These are phyloP conservation scores for Cordyceps cicadae DNA, from an alignment of 2,329 filamentous ascomycete genomes.

Conservation along the genomic window DNA sequence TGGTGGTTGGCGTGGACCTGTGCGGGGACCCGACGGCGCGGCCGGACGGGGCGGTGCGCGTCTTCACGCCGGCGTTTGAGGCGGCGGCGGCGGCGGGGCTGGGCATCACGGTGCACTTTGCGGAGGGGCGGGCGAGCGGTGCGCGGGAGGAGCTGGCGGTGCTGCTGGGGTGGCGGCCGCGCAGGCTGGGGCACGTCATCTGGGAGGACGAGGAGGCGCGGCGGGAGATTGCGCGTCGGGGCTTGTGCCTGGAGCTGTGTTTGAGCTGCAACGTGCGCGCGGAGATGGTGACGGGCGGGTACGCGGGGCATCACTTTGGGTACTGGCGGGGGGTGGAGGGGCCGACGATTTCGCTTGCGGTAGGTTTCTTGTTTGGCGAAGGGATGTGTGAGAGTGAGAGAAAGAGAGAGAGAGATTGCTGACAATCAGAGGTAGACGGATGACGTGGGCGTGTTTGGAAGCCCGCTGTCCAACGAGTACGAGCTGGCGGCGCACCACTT, in stretches of 20 bases:
- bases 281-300: constrained; percentile 59
- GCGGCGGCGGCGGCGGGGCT: constrained; percentile 48
- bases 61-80: constrained; percentile 52
- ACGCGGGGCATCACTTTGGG: constrained; percentile 67
- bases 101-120: constrained; percentile 68
- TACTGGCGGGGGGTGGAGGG: constrained; percentile 55
- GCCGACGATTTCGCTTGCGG: constrained; percentile 57
- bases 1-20: constrained; percentile 66
- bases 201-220: constrained; percentile 57
- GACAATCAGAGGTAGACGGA: constrained; percentile 53
- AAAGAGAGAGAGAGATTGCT: not conserved
- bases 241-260: constrained; percentile 65
- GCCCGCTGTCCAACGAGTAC: constrained; percentile 69
- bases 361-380: constrained; percentile 36
- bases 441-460: constrained; percentile 75
- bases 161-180: constrained; percentile 57
- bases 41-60: constrained; percentile 48
- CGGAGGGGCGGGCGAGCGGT: constrained; percentile 53
- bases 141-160: constrained; percentile 52
- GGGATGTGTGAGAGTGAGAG: not conserved
- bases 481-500: constrained; percentile 65
- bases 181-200: constrained; percentile 71
- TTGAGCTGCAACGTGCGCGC: constrained; percentile 75
- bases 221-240: constrained; percentile 40
- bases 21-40: constrained; percentile 59